These are phyloP conservation scores for Mycena alexandri DNA, from an alignment of 768 basidiomycete genomes.

Conservation along the genomic window DNA sequence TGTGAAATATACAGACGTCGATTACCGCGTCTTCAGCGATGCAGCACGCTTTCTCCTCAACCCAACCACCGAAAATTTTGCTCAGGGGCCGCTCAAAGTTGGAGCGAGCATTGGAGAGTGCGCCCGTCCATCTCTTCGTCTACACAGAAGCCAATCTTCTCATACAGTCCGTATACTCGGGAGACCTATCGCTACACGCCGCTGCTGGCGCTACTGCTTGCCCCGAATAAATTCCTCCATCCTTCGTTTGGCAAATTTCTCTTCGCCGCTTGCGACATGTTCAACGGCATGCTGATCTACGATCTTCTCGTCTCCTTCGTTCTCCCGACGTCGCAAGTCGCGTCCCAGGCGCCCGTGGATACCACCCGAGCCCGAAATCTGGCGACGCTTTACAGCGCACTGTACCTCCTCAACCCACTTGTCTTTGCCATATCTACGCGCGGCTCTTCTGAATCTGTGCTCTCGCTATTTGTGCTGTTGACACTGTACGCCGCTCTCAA, in stretches of 20 bases:
- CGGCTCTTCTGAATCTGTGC: slow-evolving; percentile 93
- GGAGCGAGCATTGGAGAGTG: slow-evolving; percentile 76
- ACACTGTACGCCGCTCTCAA: slow-evolving; percentile 73
- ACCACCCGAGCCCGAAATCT: slow-evolving; percentile 36
- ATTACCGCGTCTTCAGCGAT: slow-evolving; percentile 96
- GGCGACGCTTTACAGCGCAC: slow-evolving; percentile 70
- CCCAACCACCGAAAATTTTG: slow-evolving; percentile 59
- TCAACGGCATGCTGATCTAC: slow-evolving; percentile 83
- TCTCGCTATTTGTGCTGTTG: slow-evolving; percentile 82
- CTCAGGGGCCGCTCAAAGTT: slow-evolving; percentile 71
- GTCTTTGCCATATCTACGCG: slow-evolving; percentile 97
- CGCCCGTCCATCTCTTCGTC: slow-evolving; percentile 51
- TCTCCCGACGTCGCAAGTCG: slow-evolving; percentile 48
- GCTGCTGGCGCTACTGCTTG: slow-evolving; percentile 83
- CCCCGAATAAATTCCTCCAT: slow-evolving; percentile 85
- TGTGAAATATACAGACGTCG: slow-evolving; percentile 98
- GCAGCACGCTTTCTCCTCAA: slow-evolving; percentile 79
- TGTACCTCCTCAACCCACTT: slow-evolving; percentile 94
- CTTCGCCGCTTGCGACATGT: slow-evolving; percentile 86
- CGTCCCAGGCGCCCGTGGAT: slow-evolving; percentile 16
- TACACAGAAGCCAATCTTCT: slow-evolving; percentile 23
- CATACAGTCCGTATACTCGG: slow-evolving; percentile 84
- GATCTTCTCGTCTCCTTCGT: slow-evolving; percentile 65
- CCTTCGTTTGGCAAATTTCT: slow-evolving; percentile 92
- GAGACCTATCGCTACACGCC: slow-evolving; percentile 98